Conservation (phyloP, 768 basidiomycete genomes). For the Pleurotus citrinopileatus region DNA sequence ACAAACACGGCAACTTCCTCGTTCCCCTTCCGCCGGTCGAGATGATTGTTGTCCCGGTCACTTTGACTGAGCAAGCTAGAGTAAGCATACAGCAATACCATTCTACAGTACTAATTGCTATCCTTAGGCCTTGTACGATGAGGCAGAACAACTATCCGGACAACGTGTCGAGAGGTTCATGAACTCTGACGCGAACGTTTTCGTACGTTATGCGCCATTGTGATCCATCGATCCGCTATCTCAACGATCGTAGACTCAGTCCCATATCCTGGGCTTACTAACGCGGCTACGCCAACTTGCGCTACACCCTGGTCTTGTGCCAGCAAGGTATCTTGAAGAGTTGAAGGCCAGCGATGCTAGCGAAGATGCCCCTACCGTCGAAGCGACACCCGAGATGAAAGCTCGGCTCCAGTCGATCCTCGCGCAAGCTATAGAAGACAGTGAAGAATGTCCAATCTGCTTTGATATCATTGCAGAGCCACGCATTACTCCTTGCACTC, state of each 20-base stretch:
- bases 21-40: conserved; percentile 84
- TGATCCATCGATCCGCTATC: neutral
- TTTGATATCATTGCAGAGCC: conserved; percentile 59
- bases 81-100: conserved; percentile 47
- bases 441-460: conserved; percentile 81
- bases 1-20: conserved; percentile 66
- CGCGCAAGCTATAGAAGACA: conserved; percentile 71
- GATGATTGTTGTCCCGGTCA: conserved; percentile 70
- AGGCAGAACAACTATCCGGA: conserved; percentile 61
- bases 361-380: conserved; percentile 26
- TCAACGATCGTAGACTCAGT: conserved; percentile 45
- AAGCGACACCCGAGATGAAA: conserved; percentile 53
- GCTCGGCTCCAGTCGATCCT: conserved; percentile 54
- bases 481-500: conserved; percentile 71
- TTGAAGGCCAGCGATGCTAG: conserved; percentile 40
- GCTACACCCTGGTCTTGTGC: conserved; percentile 76
- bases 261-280: conserved; percentile 76
- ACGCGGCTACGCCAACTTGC: conserved; percentile 83
- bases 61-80: conserved; percentile 60
- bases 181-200: conserved; percentile 35
- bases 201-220: conserved; percentile 39
- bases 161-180: conserved; percentile 60
- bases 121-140: conserved; percentile 60
- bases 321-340: conserved; percentile 66
- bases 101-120: neutral